A percentile compares a stretch with the other conserved stretches of the same genome.
Conservation (phyloP, 2,329 filamentous ascomycete genomes). For the Madurella fahalii region DNA sequence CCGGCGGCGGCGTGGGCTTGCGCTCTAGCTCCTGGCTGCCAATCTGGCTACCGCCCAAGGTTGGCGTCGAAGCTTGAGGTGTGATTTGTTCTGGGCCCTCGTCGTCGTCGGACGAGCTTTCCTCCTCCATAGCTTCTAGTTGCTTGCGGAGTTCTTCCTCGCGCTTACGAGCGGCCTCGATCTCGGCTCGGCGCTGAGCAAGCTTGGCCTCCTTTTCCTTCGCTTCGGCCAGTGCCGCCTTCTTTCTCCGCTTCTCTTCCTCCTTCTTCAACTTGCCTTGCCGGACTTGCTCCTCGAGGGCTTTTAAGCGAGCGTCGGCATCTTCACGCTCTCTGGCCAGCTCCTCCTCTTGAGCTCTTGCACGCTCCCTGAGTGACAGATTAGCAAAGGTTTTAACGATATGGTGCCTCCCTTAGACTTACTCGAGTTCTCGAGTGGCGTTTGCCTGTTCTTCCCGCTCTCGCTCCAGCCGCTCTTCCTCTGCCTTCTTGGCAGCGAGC, state of each 20-base stretch:
- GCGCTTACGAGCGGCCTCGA: constrained; percentile 84
- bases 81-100: constrained; percentile 70
- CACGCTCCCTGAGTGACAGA: constrained; percentile 58
- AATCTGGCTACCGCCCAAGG: constrained; percentile 47
- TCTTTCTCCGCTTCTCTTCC: constrained; percentile 89
- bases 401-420: constrained; percentile 44
- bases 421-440: constrained; percentile 77
- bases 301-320: constrained; percentile 76
- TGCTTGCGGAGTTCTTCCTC: constrained; percentile 87
- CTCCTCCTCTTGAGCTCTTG: constrained; percentile 72
- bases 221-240: constrained; percentile 79
- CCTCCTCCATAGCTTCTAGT: constrained; percentile 69
- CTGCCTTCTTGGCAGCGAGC: constrained; percentile 52
- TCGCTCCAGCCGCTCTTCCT: constrained; percentile 61
- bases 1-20: constrained; percentile 46
- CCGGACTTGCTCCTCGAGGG: constrained; percentile 88
- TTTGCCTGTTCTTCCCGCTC: constrained; percentile 74
- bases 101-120: constrained; percentile 75
- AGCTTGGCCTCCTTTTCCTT: constrained; percentile 85
- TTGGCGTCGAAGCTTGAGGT: constrained; percentile 57
- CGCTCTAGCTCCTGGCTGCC: constrained; percentile 53
- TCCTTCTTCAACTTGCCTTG: constrained; percentile 94
- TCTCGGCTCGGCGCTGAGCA: constrained; percentile 80
- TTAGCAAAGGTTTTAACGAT: constrained; percentile 24
- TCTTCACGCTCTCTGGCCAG: constrained; percentile 75